phyloP scores from a whole-genome alignment of 1,284 basidiomycete species.

The Boletus smithii region DNA sequence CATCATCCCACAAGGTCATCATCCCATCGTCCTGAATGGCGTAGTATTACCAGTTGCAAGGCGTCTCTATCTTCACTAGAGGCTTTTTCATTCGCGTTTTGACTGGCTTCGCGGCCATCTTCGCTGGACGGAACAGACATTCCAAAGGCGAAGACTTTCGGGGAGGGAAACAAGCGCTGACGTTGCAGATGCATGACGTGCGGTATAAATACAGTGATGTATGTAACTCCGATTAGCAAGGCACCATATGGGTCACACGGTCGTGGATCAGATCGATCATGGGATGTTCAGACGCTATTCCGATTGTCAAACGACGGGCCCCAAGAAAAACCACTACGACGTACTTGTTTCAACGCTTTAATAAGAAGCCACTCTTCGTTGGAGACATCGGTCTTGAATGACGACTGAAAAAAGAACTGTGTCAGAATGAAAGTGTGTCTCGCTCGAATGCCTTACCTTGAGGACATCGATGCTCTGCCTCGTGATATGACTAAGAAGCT shows the following conservation, averaged over 20 bases:
- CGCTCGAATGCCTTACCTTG: constrained; percentile 53
- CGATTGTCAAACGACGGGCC: constrained; percentile 1
- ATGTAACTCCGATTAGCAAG: constrained; percentile 24
- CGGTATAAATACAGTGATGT: constrained; percentile 35
- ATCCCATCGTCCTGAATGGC: constrained; percentile 30
- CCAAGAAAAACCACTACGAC: constrained; percentile 23
- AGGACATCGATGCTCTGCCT: constrained; percentile 93
- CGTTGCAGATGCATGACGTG: constrained; percentile 9
- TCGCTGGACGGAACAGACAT: constrained; percentile 22
- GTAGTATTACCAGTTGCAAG: constrained; percentile 59
- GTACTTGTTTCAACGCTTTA: constrained; percentile 84
- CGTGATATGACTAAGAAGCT: constrained; percentile 87
- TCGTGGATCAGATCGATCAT: constrained; percentile 26
- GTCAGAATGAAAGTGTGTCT: constrained; percentile 5
- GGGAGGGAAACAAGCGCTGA: neutral
- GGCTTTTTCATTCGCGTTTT: constrained; percentile 13
- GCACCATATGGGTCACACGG: neutral
- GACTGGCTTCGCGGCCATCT: constrained; percentile 7
- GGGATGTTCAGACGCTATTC: constrained; percentile 46
- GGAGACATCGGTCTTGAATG: constrained; percentile 88
- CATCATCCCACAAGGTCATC: constrained; percentile 29
- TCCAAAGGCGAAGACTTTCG: neutral
- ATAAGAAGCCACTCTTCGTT: constrained; percentile 95
- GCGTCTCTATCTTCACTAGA: constrained; percentile 46
- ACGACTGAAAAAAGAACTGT: constrained; percentile 49